phyloP scores from a whole-genome alignment of 352 stramenopile genomes.

The Pythium vanterpoolii region DNA sequence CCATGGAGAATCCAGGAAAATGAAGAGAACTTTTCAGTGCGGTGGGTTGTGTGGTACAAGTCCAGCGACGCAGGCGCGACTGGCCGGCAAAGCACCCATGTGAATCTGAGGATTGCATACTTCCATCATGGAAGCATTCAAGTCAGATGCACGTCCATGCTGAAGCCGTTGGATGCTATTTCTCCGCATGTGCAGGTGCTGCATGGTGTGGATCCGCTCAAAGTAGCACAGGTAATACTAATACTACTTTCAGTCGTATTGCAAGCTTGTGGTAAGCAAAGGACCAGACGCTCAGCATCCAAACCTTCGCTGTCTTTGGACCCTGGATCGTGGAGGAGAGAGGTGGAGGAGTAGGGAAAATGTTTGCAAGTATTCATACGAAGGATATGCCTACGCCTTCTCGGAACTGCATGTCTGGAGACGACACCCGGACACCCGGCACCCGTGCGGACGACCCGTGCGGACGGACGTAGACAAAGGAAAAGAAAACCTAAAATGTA shows the following conservation, averaged over 20 bases:
- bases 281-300: too few species aligned
- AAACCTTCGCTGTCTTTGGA: neutral
- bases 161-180: too few species aligned
- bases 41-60: neutral
- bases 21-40: neutral
- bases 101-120: neutral
- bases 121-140: neutral
- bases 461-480: neutral
- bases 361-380: constrained; percentile 10
- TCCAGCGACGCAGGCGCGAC: neutral
- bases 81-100: neutral
- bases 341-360: neutral
- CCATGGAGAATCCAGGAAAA: neutral
- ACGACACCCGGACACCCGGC: too few species aligned
- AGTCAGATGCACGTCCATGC: too few species aligned
- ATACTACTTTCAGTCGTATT: too few species aligned
- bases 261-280: too few species aligned
- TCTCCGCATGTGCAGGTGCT: too few species aligned
- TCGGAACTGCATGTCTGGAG: neutral
- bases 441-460: too few species aligned
- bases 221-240: too few species aligned
- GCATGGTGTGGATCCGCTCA: too few species aligned
- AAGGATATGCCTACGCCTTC: neutral
- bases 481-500: constrained; percentile 6
- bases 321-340: neutral